Conservation (phyloP, 345 rosid species). For the Raphanus raphanistrum region DNA sequence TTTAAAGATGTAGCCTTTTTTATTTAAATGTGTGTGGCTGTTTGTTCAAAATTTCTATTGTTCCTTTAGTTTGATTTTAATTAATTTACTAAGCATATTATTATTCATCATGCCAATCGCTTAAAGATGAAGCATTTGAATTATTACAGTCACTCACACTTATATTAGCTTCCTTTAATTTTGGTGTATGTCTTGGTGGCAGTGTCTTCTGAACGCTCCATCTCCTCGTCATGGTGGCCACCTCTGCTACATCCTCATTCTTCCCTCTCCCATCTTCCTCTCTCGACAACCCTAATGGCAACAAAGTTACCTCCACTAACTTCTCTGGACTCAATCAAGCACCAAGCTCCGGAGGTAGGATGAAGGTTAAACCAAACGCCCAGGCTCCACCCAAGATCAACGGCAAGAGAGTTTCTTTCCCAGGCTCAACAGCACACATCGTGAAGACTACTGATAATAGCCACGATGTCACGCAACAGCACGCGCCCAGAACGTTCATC, state of each 20-base stretch:
- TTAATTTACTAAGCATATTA: too few relatives aligned
- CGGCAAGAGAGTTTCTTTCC: slow-evolving; percentile 58
- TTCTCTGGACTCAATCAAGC: slow-evolving; percentile 50
- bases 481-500: slow-evolving; percentile 86
- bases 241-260: slow-evolving; percentile 73
- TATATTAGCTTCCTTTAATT: too few relatives aligned
- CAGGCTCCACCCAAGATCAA: slow-evolving; percentile 90
- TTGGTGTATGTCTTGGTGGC: background rate
- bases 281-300: slow-evolving; percentile 45
- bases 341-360: slow-evolving; percentile 51
- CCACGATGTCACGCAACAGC: slow-evolving; percentile 36
- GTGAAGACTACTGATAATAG: slow-evolving; percentile 51
- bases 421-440: slow-evolving; percentile 46
- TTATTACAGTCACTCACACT: too few relatives aligned
- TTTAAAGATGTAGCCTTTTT: background rate
- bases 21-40: too few relatives aligned
- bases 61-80: too few relatives aligned
- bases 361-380: slow-evolving; percentile 84
- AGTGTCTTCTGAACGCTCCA: background rate
- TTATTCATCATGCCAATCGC: too few relatives aligned
- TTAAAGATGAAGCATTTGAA: too few relatives aligned
- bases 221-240: slow-evolving; percentile 52
- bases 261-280: slow-evolving; percentile 59
- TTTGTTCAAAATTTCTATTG: too few relatives aligned
- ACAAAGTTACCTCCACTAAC: slow-evolving; percentile 55